Conservation (phyloP, 148 eudicot species). For the Polygonum aviculare region DNA sequence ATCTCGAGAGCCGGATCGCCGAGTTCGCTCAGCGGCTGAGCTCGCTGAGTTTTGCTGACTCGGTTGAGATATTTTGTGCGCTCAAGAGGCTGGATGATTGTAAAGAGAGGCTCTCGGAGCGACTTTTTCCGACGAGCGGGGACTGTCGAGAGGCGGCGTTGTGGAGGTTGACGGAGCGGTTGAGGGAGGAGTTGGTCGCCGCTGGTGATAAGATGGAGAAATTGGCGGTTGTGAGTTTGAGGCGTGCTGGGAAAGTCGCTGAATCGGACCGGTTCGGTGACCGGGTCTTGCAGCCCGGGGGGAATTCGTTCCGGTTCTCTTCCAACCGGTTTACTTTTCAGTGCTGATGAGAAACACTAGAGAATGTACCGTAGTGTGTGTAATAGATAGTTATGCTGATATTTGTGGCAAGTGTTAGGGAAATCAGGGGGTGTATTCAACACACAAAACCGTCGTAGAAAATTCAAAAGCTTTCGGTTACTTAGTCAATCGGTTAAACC, state of each 20-base stretch:
- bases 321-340: slow-evolving; percentile 19
- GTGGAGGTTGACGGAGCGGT: slow-evolving; percentile 48
- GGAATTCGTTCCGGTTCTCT: slow-evolving; percentile 52
- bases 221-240: slow-evolving; percentile 28
- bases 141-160: slow-evolving; percentile 29
- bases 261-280: slow-evolving; percentile 21
- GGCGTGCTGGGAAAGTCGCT: slow-evolving; percentile 9
- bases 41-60: slow-evolving; percentile 55
- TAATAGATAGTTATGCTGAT: too few relatives aligned
- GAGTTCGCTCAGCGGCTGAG: slow-evolving; percentile 60
- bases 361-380: too few relatives aligned
- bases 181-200: slow-evolving; percentile 36
- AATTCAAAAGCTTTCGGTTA: too few relatives aligned
- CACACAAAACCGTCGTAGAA: too few relatives aligned
- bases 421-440: neutral
- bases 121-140: slow-evolving; percentile 23
- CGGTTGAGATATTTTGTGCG: slow-evolving; percentile 54
- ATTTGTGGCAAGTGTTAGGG: neutral
- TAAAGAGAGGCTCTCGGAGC: slow-evolving; percentile 26
- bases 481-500: too few relatives aligned
- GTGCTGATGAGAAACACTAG: neutral
- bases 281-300: slow-evolving; percentile 45
- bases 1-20: slow-evolving; percentile 40
- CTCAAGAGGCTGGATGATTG: slow-evolving; percentile 57
- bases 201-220: slow-evolving; percentile 13